Conservation (phyloP, 805 yeast species). For the Pichia membranifaciens region DNA sequence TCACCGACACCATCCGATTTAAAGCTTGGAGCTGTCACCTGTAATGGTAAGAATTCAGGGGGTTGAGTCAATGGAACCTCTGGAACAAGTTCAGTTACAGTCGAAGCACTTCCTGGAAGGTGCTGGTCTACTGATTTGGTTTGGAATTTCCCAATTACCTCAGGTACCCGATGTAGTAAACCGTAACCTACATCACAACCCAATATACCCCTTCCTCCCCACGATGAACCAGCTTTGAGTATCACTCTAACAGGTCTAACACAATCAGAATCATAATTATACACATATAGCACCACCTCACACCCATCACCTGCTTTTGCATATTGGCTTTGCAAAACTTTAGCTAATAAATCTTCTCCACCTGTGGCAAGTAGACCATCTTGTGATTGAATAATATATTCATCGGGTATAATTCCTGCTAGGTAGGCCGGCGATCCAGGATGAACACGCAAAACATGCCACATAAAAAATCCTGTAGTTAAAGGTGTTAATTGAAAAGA, state of each 20-base stretch:
- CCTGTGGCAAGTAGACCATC: constrained; percentile 83
- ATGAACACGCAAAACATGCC: constrained; percentile 75
- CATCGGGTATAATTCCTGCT: constrained; percentile 82
- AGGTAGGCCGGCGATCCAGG: constrained; percentile 74
- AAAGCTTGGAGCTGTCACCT: constrained; percentile 9
- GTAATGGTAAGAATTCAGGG: constrained; percentile 9
- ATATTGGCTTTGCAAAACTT: constrained; percentile 55
- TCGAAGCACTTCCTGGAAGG: constrained; percentile 12
- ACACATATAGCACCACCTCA: constrained; percentile 56
- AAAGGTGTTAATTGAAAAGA: constrained; percentile 74
- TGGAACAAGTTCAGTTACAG: background rate
- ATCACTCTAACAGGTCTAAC: constrained; percentile 68
- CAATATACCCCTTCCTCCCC: constrained; percentile 80
- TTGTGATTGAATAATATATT: constrained; percentile 81
- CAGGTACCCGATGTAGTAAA: constrained; percentile 66
- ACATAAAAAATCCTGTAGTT: constrained; percentile 70
- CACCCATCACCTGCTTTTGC: constrained; percentile 17
- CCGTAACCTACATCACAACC: constrained; percentile 98
- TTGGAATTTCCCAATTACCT: constrained; percentile 41
- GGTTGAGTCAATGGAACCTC: constrained; percentile 5
- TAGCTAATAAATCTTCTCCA: constrained; percentile 73
- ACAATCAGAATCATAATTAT: constrained; percentile 81
- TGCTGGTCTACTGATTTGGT: constrained; percentile 14
- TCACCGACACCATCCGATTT: background rate
- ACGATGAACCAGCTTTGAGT: constrained; percentile 60